Base-by-base conservation (phyloP, 441 rosid species). In the Viola pubescens region DNA sequence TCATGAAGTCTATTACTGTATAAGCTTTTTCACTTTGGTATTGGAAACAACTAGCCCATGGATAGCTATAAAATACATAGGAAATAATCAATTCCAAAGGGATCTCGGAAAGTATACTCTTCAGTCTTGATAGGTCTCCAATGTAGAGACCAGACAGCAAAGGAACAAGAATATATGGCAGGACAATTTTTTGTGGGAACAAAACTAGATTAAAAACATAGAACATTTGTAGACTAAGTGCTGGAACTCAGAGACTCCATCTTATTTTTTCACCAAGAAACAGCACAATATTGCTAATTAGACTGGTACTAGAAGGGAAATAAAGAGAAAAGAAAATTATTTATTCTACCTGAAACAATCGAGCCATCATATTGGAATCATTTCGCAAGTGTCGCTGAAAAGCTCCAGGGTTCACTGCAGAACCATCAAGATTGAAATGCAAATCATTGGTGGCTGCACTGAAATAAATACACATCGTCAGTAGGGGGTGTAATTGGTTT, bases 341-440 rank as follows among this genome's bases (percentile, higher is more conserved):
- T 37, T 16, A 58, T 9, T 65, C 38, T 13, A 85, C 96, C 94
- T 85, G 97, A 73, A 87, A 85, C 19, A 92, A 67, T 74, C 81
- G 98, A 59, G 83, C 78, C 83, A 92, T 84, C 54, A 75, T 45
- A 82, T 85, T 87, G 46, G 94, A 66, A 71, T 89, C 95, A 70
- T 73, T 71, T 19, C 82, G 83, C 69, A 92, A 12, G 14, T 82
- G 90, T 58, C 85, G 94, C 70, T 89, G 98, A 68, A 92, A 85
- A 43, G 90, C 95, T 59, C 79, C 82, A 69, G 98, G 95, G 67
- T 89, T 83, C 59, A 77, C 79, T 65, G 97, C 94, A 73, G 97
- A 85, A 13, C 95, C 97, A 76, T 89, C 97, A 48, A 91, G 95
- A 70, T 85, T 85, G 66, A 85, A 62, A 48, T 73, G 67, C 81